phyloP scores from a whole-genome alignment of 2,329 filamentous ascomycete species.

The Chrysoporthe puriensis region DNA sequence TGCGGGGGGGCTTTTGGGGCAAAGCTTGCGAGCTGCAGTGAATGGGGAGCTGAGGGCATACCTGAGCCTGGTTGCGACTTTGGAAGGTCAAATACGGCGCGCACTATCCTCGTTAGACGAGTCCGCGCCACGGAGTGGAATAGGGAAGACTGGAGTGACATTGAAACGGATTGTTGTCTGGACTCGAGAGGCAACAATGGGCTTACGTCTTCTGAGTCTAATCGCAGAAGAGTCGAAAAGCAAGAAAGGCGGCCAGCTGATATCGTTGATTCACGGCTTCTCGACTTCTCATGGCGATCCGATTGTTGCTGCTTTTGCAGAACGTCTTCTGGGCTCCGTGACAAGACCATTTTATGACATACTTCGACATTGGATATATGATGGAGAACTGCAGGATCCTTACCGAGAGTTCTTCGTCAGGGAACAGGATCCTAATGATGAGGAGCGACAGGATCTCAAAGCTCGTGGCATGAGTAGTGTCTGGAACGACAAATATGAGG shows the following conservation, averaged over 20 bases:
- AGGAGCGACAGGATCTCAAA: constrained; percentile 50
- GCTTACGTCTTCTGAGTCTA: constrained; percentile 86
- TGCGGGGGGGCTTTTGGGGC: constrained; percentile 82
- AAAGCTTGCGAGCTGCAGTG: constrained; percentile 89
- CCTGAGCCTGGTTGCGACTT: constrained; percentile 83
- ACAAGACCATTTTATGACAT: constrained; percentile 97
- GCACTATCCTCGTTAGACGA: constrained; percentile 77
- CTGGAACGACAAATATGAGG: constrained; percentile 96
- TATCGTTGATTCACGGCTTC: constrained; percentile 91
- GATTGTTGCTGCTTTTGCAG: constrained; percentile 90
- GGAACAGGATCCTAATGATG: constrained; percentile 68
- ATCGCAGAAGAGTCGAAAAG: constrained; percentile 90
- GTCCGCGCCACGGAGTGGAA: constrained; percentile 66
- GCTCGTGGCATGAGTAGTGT: constrained; percentile 78
- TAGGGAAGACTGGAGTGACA: constrained; percentile 88
- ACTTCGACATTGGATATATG: constrained; percentile 95
- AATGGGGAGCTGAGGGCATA: constrained; percentile 86
- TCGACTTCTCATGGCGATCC: constrained; percentile 94
- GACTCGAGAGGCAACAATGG: constrained; percentile 97
- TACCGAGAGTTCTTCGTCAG: constrained; percentile 94
- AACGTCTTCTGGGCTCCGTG: constrained; percentile 82
- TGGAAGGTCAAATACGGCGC: constrained; percentile 89
- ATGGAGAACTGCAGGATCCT: constrained; percentile 95
- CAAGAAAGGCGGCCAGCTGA: constrained; percentile 85
- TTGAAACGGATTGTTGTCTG: constrained; percentile 95